These are phyloP conservation scores for Yamadazyma triangularis DNA, from an alignment of 1,139 yeast species.

Conservation along the genomic window DNA sequence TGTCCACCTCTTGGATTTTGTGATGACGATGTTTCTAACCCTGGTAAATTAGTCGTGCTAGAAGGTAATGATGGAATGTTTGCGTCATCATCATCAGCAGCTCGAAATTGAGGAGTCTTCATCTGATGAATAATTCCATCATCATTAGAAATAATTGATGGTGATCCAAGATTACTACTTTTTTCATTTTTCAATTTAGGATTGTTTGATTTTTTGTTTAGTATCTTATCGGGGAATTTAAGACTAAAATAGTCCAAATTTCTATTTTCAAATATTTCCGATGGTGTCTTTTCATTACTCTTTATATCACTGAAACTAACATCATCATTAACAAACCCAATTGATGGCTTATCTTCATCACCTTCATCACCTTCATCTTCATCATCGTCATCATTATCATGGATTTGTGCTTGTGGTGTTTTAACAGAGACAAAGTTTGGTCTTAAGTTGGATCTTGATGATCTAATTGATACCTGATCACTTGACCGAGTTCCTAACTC, in stretches of 20 bases:
- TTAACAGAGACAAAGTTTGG: conserved; percentile 80
- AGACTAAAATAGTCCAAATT: conserved; percentile 11
- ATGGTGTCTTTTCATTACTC: conserved; percentile 11
- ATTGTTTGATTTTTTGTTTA: conserved; percentile 2
- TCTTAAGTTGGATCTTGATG: conserved; percentile 36
- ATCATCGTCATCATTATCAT: conserved; percentile 50
- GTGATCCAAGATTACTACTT: conserved; percentile 16
- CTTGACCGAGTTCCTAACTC: conserved; percentile 12
- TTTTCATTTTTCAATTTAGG: conserved; percentile 5
- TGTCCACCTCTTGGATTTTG: conserved; percentile 4
- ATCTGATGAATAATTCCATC: conserved; percentile 36
- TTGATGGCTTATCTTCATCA: conserved; percentile 23
- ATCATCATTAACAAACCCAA: conserved; percentile 28
- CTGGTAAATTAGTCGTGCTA: conserved; percentile 8
- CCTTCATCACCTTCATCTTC: conserved; percentile 7
- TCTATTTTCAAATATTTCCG: conserved; percentile 11
- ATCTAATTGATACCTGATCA: conserved; percentile 23
- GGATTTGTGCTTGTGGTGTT: conserved; percentile 61
- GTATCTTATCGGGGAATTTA: conserved; percentile 7
- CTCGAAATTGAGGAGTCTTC: conserved; percentile 32
- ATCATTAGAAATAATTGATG: conserved; percentile 35
- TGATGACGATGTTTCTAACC: conserved; percentile 4
- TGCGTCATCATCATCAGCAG: conserved; percentile 23
- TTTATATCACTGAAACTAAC: conserved; percentile 6
- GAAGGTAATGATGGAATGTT: conserved; percentile 14